These are phyloP conservation scores for Chenopodium suecicum DNA, from an alignment of 148 eudicot genomes.

Conservation along the genomic window DNA sequence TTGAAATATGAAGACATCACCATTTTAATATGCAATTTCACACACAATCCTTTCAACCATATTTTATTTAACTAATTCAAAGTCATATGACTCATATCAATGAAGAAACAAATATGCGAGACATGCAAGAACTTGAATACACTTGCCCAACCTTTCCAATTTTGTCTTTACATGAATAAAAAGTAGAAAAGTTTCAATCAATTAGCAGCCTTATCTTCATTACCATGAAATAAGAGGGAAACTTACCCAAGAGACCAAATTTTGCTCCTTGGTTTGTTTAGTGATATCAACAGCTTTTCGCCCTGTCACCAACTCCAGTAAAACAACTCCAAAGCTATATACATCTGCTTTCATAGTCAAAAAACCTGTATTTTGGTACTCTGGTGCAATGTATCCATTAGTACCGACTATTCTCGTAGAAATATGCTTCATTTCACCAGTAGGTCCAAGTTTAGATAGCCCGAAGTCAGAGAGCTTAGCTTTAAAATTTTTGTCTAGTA, in stretches of 20 bases:
- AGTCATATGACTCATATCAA: no score
- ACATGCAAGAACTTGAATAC: no score
- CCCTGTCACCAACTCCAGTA: constrained; percentile 60
- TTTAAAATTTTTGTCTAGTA: constrained; percentile 46
- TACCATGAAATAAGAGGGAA: background rate
- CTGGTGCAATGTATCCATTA: constrained; percentile 62
- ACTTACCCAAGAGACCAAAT: constrained; percentile 55
- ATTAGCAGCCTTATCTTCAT: background rate
- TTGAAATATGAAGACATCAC: no score
- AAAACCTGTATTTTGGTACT: constrained; percentile 53
- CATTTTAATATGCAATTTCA: no score
- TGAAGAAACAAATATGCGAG: no score
- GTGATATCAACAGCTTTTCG: constrained; percentile 50
- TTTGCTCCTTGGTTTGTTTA: constrained; percentile 37
- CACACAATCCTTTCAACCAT: no score
- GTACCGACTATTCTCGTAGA: background rate
- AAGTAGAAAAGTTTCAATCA: background rate
- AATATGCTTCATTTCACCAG: constrained; percentile 29
- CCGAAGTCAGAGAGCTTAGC: constrained; percentile 72
- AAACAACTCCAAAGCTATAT: constrained; percentile 68
- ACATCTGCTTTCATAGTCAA: constrained; percentile 56
- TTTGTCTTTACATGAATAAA: background rate
- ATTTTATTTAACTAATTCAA: no score
- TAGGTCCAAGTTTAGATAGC: constrained; percentile 56
- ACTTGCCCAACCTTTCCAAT: no score